phyloP scores from a whole-genome alignment of 108 stramenopile species.

The Nannochloropsis gaditana region DNA sequence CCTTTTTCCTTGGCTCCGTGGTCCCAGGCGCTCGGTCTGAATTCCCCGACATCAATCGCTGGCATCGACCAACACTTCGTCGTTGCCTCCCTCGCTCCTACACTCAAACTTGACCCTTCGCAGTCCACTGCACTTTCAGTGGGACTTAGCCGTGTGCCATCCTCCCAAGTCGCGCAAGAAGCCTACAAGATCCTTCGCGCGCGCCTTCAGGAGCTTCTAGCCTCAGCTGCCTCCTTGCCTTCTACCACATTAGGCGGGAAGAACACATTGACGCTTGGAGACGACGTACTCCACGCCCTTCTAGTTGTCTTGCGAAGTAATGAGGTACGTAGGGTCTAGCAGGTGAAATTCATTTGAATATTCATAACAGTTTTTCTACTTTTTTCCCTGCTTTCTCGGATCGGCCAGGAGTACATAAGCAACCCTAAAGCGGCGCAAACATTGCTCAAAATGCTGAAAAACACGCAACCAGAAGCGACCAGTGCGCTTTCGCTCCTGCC shows the following conservation, averaged over 20 bases:
- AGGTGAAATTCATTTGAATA: too few relatives aligned
- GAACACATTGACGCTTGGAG: neutral
- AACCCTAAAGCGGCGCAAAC: neutral
- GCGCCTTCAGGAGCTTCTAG: neutral
- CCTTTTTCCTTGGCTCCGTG: neutral
- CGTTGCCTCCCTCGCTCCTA: neutral
- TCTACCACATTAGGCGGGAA: too few relatives aligned
- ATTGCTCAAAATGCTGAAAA: constrained; percentile 9
- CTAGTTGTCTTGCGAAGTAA: neutral
- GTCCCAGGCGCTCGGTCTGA: neutral
- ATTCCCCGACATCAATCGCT: neutral
- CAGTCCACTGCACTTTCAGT: neutral
- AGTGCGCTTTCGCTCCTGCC: neutral
- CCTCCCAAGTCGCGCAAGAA: neutral
- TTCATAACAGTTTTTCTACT: too few relatives aligned
- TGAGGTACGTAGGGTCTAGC: neutral
- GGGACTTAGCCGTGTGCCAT: neutral
- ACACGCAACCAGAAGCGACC: neutral
- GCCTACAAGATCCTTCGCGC: neutral
- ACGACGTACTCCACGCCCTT: neutral
- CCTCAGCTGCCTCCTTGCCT: too few relatives aligned
- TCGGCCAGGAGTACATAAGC: neutral
- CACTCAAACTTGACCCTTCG: neutral
- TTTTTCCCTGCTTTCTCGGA: neutral
- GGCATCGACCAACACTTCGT: neutral